Base-by-base conservation (phyloP, 306 rosid genomes). In the Quillaja saponaria region DNA sequence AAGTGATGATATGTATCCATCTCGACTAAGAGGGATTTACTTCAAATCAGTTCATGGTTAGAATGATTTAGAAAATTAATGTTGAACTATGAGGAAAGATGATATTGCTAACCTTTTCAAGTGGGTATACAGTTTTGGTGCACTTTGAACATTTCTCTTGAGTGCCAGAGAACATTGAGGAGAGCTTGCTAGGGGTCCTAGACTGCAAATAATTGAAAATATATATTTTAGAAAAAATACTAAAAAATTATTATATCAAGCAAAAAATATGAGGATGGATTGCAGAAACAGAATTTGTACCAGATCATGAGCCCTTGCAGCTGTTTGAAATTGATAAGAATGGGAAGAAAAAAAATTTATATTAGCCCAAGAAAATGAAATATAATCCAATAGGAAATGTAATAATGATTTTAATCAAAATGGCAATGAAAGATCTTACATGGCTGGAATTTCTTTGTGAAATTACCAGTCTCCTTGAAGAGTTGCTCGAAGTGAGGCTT, bases 121-220 rank as follows among this genome's bases (percentile, higher is more conserved):
- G 66, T 39, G 92, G 96, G 67, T 88, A 88, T 11, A 82, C 96
- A 1, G 90, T 88, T 79, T 88, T 88, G 77, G 67, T 81, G 81
- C 96, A 88, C 20, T 74, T 55, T n/a, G 85, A 58, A 63, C 96
- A 88, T 79, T 88, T 88, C 4, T 88, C 96, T 68, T 80, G 85
- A n/a, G 96, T 88, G 51, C 96, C 96, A 45, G 92, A 88, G 76
- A 88, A 88, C 80, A 82, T 60, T 33, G 84, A 63, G 8, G 87
- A 78, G 35, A 78, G 51, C 31, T 78, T 88, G 85, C 92, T 85
- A 7, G 96, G 90, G 13, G 84, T n/a, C 56, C 49, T 85, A 11
- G 58, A 6, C 96, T 87, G 77, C 44, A 46, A 57, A 20, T 48
- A 67, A 31, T 20, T 41, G 7, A 60, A 44, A 31, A 48, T 12